Evolutionary conservation across 495 filamentous ascomycete species (phyloP), one percentile per base, ranked within the genome.

Genomic region (Penicillium goetzii): DNA sequence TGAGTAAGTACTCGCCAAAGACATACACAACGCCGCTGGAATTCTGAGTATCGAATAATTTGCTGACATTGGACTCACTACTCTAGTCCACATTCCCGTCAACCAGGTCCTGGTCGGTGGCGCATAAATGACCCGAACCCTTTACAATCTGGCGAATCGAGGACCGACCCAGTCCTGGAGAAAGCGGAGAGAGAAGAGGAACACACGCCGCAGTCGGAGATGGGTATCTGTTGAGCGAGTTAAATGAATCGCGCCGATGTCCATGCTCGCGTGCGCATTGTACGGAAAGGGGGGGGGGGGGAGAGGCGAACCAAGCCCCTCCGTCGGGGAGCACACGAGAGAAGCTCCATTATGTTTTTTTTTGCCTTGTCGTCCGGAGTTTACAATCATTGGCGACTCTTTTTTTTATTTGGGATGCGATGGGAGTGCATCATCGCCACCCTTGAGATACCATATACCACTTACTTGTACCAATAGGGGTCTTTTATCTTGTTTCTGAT

Each of bases 51-150:
- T 40, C 17, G 28, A 41, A 47, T 9, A 32, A 21, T 10, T 11
- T 1, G 17, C 59, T 61, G 28, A 61, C 59, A 49, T 25, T 52
- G 9, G 4, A 30, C 58, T 47, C 12, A 0, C 14, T 43, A 19
- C 21, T 34, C 30, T 60, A 90, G 87, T 93, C 59, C 90, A 93
- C 74, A 93, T 93, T 59, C 90, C 90, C 28, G 88, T 93, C 50
- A 93, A 93, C 83, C 91, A 92, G 74, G 89, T 93, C 59, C 80
- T 93, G 57, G 90, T 93, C 64, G 88, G 87, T 62, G 86, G 85
- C 65, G 86, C 87, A 71, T 89, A 83, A 79, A 52, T 59, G 55
- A 52, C 23, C 40, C 1, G n/a, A 30, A 6, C n/a, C 52, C 15
- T 33, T n/a, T 40, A 11, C 28, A 34, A 52, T 50, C 21, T 30